phyloP scores from a whole-genome alignment of 2,329 filamentous ascomycete species.

The Cladophialophora exuberans region DNA sequence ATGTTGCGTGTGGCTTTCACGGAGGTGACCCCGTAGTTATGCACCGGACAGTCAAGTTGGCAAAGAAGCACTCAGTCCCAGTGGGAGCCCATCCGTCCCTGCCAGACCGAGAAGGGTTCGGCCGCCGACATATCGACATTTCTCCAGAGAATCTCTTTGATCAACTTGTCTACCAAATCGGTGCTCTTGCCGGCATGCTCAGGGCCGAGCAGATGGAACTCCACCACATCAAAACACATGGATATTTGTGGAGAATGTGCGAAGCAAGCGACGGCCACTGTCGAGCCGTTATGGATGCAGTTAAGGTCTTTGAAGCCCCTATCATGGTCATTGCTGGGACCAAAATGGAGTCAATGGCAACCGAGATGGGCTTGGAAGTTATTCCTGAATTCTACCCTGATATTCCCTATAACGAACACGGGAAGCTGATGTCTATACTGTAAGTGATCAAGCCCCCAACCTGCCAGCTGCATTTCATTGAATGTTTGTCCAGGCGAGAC shows the following conservation, averaged over 20 bases:
- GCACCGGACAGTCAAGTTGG: conserved; percentile 60
- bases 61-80: conserved; percentile 59
- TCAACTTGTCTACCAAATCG: conserved; percentile 64
- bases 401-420: conserved; percentile 56
- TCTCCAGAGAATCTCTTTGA: conserved; percentile 59
- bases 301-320: conserved; percentile 51
- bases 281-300: conserved; percentile 52
- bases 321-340: conserved; percentile 61
- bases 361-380: conserved; percentile 55
- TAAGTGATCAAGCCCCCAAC: background rate
- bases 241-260: conserved; percentile 61
- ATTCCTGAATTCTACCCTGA: conserved; percentile 58
- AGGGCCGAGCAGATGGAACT: conserved; percentile 58
- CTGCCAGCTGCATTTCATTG: background rate
- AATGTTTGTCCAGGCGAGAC: background rate
- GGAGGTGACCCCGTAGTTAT: conserved; percentile 65
- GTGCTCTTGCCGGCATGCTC: conserved; percentile 62
- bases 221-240: conserved; percentile 66
- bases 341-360: conserved; percentile 55
- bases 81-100: conserved; percentile 66
- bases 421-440: conserved; percentile 52
- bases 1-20: conserved; percentile 62
- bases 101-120: conserved; percentile 67
- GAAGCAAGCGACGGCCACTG: conserved; percentile 53
- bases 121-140: conserved; percentile 63